phyloP scores from a whole-genome alignment of 345 rosid species.

The Eucalyptus lansdowneana region DNA sequence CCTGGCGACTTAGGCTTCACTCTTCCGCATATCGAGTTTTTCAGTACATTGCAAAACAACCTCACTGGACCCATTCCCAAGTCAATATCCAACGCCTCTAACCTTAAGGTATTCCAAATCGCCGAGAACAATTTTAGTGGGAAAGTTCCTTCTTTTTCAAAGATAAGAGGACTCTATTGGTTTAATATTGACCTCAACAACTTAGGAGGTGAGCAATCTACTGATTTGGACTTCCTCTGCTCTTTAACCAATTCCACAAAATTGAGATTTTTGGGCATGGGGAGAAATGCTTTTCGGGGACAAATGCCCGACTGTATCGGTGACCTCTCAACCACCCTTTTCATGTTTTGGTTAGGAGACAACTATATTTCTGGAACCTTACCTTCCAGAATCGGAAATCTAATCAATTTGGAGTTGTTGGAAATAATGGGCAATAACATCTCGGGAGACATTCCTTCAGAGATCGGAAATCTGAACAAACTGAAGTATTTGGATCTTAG shows the following conservation, averaged over 20 bases:
- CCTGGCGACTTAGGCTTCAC: background rate
- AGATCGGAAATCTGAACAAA: no score
- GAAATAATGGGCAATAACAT: fast-evolving
- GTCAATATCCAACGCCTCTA: background rate
- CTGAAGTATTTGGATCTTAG: no score
- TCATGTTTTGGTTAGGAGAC: fast-evolving
- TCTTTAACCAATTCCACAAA: no score
- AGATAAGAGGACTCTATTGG: background rate
- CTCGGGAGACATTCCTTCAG: no score
- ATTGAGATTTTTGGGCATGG: fast-evolving
- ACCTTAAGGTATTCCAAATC: fast-evolving
- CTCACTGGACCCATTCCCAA: background rate
- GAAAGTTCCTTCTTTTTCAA: background rate
- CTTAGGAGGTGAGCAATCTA: background rate
- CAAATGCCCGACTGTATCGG: no score
- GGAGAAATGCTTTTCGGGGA: fast-evolving
- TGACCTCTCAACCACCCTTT: no score
- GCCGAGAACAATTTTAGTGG: fast-evolving
- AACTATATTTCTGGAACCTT: no score
- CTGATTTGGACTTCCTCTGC: no score
- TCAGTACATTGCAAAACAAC: fast-evolving
- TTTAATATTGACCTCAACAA: fast-evolving
- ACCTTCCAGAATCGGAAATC: no score
- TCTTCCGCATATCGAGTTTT: fast-evolving
- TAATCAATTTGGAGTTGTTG: no score